Base-by-base conservation (phyloP, 1,284 basidiomycete species). In the Mycena citricolor region DNA sequence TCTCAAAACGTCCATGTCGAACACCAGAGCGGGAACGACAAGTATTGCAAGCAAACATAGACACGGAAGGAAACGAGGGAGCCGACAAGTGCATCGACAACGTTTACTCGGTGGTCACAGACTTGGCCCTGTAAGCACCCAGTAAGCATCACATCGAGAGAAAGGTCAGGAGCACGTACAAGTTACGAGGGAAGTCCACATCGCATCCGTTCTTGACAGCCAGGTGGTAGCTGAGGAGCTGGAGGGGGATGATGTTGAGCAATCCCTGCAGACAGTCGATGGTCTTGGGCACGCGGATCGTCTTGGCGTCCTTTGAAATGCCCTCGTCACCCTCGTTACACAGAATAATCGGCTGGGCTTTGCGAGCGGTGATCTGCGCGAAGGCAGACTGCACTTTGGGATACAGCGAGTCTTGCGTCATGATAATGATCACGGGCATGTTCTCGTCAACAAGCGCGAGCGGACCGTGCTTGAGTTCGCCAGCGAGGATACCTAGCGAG, bases 391-490 rank as follows among this genome's bases (percentile, higher is more conserved):
- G 92, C 39, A 97, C 94, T 77, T 99, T 99, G 61, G 95, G 93
- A 72, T 98, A 99, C 37, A 98, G 76, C 45, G 93, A 95, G 73
- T 99, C 97, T 61, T 92, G 89, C 33, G 97, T 99, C 94, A 98
- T 98, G 75, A 99, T 83, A 71, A 99, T 90, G 72, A 97, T 94
- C 55, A 97, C 90, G 8, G 91, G 94, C 83, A 97, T 94, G 72
- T 94, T 93, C 73, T 98, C 95, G 67, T 99, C 95, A 62, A 99
- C 89, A 54, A 99, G 73, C 42, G 97, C 95, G 43, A 99, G 83
- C 42, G 97, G 97, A 39, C 97, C 97, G 67, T 99, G 97, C 76
- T 99, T 99, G 57, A 99, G 78, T 73, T 99, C 97, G 58, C 95
- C 95, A 29, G 95, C 95, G 43, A 99, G 83, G 65, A 99, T 97